Evolutionary conservation across 2,329 filamentous ascomycete species (phyloP), one percentile per base, ranked within the genome.

Genomic region (Capronia americana): DNA sequence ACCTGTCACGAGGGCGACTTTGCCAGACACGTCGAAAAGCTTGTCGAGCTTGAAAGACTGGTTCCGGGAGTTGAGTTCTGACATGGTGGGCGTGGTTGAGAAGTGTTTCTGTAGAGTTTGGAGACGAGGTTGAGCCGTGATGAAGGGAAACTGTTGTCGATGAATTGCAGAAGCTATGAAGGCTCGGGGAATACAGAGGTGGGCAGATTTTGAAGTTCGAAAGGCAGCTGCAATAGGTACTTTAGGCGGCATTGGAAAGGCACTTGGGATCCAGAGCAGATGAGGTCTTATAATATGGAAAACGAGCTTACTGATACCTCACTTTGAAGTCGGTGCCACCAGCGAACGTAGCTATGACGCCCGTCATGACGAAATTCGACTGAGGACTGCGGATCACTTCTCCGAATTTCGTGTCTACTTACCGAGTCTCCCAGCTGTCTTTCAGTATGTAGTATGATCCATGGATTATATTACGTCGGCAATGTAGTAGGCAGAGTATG

Each of bases 1-100:
- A 58, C 87, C 87, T 1, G 88, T 88, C 53, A 88, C 76, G 0
- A 88, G 79, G 62, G 83, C 85, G 38, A 87, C 84, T 67, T 84
- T 84, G 69, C 78, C 80, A 61, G 85, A 81, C 65, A 87, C 82
- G 41, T 80, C 80, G 77, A 87, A 87, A 10, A 88, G 80, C 71
- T 82, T 84, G 67, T 79, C 77, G 6, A 82, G 64, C 59, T 64
- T 71, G 69, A 72, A 71, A 23, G 28, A 30, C 57, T 70, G 46
- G 48, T 71, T 72, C 56, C 66, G 64, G 41, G 63, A 60, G 41
- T 71, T 69, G 41, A 54, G 23, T 11, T 7, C 14, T 5, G 57
- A 50, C 69, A 72, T 72, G 51, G 56, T 48, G 57, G 54, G 17
- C 17, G 60, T 60, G n/a, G 65, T 57, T 50, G 57, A 59, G 57